These are phyloP conservation scores for Petrea volubilis DNA, from an alignment of 257 asterid species.

Conservation along the genomic window DNA sequence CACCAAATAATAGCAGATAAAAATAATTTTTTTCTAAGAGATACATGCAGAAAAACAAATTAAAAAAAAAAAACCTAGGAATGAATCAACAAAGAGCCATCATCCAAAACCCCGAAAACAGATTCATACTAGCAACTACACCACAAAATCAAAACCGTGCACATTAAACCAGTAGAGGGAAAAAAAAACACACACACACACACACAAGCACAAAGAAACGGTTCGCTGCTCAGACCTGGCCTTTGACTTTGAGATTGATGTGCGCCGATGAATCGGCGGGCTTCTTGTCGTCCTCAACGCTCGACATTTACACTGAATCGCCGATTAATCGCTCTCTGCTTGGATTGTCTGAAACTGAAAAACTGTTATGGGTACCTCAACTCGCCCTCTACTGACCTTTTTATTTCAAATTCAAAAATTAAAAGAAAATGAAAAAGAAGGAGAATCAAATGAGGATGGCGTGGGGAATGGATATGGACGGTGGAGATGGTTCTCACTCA, in stretches of 20 bases:
- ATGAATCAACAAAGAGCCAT: background rate
- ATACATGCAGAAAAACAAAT: background rate
- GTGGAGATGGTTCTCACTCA: background rate
- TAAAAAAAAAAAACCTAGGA: background rate
- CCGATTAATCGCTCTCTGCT: background rate
- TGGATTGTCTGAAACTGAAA: background rate
- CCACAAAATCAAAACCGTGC: background rate
- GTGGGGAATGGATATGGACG: background rate
- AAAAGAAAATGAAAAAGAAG: too few species aligned
- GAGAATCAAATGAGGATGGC: background rate
- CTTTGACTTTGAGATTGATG: slow-evolving; percentile 59
- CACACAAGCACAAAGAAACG: background rate
- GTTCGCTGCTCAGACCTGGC: slow-evolving; percentile 32
- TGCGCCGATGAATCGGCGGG: slow-evolving; percentile 42
- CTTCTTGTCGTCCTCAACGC: slow-evolving; percentile 48
- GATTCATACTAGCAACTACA: background rate
- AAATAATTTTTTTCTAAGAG: background rate
- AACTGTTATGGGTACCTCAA: background rate
- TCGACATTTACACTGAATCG: slow-evolving; percentile 29
- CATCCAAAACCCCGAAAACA: slow-evolving; percentile 12
- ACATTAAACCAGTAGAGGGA: background rate
- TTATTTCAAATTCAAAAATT: background rate
- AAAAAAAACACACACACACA: background rate
- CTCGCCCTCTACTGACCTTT: background rate
- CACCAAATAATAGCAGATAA: background rate